Percentiles rank a stretch among this genome's conserved stretches.
phyloP scores from a whole-genome alignment of 2,329 filamentous ascomycete genomes.

The Davidsoniella virescens region DNA sequence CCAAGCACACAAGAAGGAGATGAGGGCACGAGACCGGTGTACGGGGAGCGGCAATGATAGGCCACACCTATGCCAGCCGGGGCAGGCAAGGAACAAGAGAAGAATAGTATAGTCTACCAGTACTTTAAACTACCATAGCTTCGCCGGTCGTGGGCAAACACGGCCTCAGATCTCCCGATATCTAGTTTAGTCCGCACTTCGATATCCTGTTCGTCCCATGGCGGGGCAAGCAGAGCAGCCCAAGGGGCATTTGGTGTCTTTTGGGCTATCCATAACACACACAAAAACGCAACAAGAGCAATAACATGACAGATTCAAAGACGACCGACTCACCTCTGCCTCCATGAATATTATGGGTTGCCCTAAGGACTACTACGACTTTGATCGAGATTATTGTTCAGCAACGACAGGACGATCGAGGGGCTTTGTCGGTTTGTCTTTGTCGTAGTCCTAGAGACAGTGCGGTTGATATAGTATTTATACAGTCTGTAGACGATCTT shows the following conservation, averaged over 20 bases:
- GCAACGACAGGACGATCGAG: not conserved
- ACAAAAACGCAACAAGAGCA: not conserved
- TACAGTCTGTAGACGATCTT: too few species aligned
- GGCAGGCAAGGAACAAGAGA: too few species aligned
- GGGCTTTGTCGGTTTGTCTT: not conserved
- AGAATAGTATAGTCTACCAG: too few species aligned
- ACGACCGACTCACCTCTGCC: slow-evolving; percentile 9
- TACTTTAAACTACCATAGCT: too few species aligned
- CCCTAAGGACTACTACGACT: not conserved
- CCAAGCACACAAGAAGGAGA: too few species aligned
- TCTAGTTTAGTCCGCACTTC: too few species aligned
- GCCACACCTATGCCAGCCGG: too few species aligned
- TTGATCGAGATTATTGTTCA: not conserved
- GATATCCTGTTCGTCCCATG: not conserved
- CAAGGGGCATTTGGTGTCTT: slow-evolving; percentile 1
- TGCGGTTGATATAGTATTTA: not conserved
- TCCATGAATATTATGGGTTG: slow-evolving; percentile 11
- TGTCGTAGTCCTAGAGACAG: not conserved
- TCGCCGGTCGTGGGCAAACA: too few species aligned
- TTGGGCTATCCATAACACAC: not conserved
- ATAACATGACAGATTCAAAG: not conserved
- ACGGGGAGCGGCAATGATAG: too few species aligned
- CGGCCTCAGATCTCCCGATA: too few species aligned
- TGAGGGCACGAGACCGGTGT: too few species aligned
- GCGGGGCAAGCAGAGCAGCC: not conserved